Conservation (phyloP, 345 rosid genomes). For the Citrus mangshanensis region DNA sequence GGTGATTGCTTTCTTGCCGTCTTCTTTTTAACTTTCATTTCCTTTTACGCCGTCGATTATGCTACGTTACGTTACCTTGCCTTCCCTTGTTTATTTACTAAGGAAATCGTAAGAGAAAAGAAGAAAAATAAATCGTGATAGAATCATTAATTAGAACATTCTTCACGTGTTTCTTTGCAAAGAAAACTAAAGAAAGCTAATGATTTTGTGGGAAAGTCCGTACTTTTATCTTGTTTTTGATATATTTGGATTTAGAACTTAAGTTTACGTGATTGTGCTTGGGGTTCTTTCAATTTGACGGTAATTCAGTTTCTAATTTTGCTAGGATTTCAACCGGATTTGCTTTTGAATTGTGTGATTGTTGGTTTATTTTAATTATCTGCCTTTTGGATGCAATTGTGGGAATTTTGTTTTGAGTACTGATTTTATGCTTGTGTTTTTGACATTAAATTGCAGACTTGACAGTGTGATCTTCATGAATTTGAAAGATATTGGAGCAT, state of each 20-base stretch:
- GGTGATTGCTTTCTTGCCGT: slow-evolving; percentile 11
- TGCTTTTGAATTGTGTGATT: neutral
- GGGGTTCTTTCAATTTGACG: neutral
- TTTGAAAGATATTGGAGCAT: slow-evolving; percentile 61
- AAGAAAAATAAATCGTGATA: neutral
- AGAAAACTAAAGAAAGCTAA: neutral
- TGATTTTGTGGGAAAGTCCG: neutral
- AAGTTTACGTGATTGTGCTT: neutral
- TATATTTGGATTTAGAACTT: neutral
- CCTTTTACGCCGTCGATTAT: neutral
- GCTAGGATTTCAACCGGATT: neutral
- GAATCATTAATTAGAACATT: neutral
- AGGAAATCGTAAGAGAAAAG: neutral
- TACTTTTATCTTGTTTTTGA: neutral
- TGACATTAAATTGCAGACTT: slow-evolving; percentile 44
- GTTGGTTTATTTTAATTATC: neutral
- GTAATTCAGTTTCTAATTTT: neutral
- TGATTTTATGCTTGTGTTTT: slow-evolving; percentile 7
- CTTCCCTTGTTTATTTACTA: neutral
- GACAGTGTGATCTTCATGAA: slow-evolving; percentile 73
- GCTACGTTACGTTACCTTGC: neutral
- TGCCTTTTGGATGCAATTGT: neutral
- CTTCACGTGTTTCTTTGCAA: neutral
- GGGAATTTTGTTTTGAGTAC: neutral
- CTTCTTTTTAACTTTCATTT: neutral